Evolutionary conservation across 768 basidiomycete species (phyloP).

Genomic region (Hortiboletus campestris): DNA sequence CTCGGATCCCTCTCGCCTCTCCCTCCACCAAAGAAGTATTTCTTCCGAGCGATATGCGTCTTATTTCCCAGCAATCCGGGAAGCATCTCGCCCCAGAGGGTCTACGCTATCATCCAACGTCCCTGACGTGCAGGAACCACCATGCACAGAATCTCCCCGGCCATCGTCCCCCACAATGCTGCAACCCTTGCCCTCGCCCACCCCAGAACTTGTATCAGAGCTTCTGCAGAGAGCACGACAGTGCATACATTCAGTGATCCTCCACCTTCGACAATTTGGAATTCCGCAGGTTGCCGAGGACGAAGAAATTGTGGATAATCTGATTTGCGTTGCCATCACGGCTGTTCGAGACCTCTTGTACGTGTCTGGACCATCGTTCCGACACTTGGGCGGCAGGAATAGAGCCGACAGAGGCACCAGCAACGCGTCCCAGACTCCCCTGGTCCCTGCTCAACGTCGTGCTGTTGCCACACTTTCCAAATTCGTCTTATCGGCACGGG

Average conservation of each 20-base stretch:
- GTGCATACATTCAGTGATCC: slow-evolving; percentile 59
- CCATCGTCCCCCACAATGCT: slow-evolving; percentile 34
- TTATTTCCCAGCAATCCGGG: neutral
- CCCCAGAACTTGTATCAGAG: slow-evolving; percentile 57
- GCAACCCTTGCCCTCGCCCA: slow-evolving; percentile 48
- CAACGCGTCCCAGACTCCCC: slow-evolving; percentile 48
- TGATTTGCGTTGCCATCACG: slow-evolving; percentile 58
- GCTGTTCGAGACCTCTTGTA: slow-evolving; percentile 72
- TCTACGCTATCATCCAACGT: slow-evolving; percentile 3
- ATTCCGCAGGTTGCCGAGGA: slow-evolving; percentile 49
- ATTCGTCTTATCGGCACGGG: slow-evolving; percentile 81
- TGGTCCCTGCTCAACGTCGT: slow-evolving; percentile 77
- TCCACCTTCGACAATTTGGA: slow-evolving; percentile 52
- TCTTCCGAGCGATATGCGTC: slow-evolving; percentile 4
- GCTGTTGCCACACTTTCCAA: slow-evolving; percentile 86
- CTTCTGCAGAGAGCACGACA: slow-evolving; percentile 54
- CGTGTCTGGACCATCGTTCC: slow-evolving; percentile 53
- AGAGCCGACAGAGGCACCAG: slow-evolving; percentile 26
- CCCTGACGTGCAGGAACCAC: slow-evolving; percentile 2
- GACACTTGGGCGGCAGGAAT: slow-evolving; percentile 49
- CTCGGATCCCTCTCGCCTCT: slow-evolving; percentile 1
- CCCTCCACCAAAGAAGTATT: neutral
- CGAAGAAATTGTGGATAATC: slow-evolving; percentile 55
- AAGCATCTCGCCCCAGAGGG: slow-evolving; percentile 7
- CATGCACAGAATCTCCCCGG: neutral